Evolutionary conservation across 768 basidiomycete genomes (phyloP).

Genomic region (Lentinula sp.): DNA sequence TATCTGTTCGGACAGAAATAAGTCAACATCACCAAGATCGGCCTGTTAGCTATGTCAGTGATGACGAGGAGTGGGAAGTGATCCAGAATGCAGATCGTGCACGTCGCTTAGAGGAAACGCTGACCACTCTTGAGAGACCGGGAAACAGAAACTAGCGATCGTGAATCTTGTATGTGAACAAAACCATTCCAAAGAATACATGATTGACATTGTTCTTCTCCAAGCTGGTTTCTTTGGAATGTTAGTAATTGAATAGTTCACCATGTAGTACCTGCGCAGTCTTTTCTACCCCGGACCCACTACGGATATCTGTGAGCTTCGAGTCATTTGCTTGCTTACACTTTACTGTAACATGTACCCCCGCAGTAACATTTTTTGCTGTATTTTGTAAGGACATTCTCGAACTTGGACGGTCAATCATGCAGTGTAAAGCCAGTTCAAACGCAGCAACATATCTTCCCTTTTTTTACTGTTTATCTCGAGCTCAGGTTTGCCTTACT

Average conservation of each 20-base stretch:
- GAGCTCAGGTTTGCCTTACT: background rate
- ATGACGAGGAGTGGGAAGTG: constrained; percentile 53
- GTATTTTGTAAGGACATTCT: no score
- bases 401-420: no score
- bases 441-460: background rate
- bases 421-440: background rate
- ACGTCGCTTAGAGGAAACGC: constrained; percentile 47
- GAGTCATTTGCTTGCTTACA: background rate
- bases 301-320: background rate
- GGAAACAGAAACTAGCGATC: background rate
- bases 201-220: background rate
- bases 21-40: constrained; percentile 23
- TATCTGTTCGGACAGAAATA: constrained; percentile 23
- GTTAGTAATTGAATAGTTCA: background rate
- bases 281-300: background rate
- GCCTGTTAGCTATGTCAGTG: constrained; percentile 50
- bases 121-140: constrained; percentile 39
- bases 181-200: background rate
- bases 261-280: background rate
- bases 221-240: background rate
- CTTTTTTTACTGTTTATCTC: background rate
- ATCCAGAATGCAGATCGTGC: constrained; percentile 49
- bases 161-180: background rate
- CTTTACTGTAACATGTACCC: background rate
- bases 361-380: background rate